Conservation (phyloP, 352 stramenopile species). For the Saprolegnia parasitica region DNA sequence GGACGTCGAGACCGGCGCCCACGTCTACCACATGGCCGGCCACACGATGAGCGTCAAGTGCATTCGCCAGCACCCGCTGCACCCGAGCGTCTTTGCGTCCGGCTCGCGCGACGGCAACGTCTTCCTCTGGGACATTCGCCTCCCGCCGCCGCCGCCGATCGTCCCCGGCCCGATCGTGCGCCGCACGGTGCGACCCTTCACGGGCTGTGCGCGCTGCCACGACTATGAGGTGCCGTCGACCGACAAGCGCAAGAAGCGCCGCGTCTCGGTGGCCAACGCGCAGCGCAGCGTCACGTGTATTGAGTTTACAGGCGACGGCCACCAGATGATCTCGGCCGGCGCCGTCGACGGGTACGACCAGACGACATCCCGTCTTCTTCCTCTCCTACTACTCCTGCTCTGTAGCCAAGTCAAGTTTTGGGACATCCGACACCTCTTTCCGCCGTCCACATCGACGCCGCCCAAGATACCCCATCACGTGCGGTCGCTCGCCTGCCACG, state of each 20-base stretch:
- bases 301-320: conserved; percentile 44
- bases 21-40: conserved; percentile 38
- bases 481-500: conserved; percentile 14
- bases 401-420: conserved; percentile 58
- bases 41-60: conserved; percentile 77
- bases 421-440: conserved; percentile 46
- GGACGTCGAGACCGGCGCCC: conserved; percentile 45
- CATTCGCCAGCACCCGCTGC: conserved; percentile 44
- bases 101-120: conserved; percentile 58
- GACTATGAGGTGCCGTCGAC: conserved; percentile 32
- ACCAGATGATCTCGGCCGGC: conserved; percentile 52
- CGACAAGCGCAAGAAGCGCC: conserved; percentile 35
- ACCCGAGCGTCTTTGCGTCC: conserved; percentile 45
- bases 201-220: conserved; percentile 14
- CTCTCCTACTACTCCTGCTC: neutral
- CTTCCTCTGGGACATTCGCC: conserved; percentile 51
- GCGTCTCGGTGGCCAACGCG: conserved; percentile 25
- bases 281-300: conserved; percentile 65
- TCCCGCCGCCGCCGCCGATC: neutral
- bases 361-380: too few relatives aligned
- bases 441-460: conserved; percentile 29
- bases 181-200: neutral
- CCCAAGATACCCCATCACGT: conserved; percentile 27
- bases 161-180: neutral
- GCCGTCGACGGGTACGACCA: conserved; percentile 49